Evolutionary conservation across 2,329 filamentous ascomycete genomes (phyloP).

Genomic region (Onygenales sp.): DNA sequence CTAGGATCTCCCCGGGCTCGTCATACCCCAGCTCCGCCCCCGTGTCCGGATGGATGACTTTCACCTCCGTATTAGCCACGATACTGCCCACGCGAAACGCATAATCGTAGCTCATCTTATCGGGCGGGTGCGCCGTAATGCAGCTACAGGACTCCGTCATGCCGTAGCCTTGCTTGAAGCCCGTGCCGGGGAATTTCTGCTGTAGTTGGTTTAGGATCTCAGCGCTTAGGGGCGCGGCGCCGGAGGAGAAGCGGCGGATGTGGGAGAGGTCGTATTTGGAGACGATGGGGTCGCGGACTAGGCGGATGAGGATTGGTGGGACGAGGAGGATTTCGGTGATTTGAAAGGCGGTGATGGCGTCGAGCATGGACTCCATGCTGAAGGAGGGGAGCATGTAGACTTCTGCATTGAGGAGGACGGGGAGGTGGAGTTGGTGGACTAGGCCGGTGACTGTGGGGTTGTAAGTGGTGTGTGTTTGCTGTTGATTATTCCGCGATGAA

Average conservation of each 20-base stretch:
- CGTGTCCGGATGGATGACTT: constrained; percentile 47
- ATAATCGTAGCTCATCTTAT: constrained; percentile 37
- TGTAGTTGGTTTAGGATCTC: constrained; percentile 50
- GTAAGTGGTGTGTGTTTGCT: not conserved
- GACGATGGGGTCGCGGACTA: constrained; percentile 41
- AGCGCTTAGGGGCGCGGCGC: constrained; percentile 49
- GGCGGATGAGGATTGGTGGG: constrained; percentile 51
- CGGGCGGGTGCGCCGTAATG: constrained; percentile 50
- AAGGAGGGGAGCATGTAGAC: constrained; percentile 57
- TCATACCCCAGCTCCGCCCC: constrained; percentile 43
- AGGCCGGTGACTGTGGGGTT: constrained; percentile 43
- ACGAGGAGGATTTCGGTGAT: constrained; percentile 50
- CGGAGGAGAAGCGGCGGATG: constrained; percentile 48
- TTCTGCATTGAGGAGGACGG: constrained; percentile 53
- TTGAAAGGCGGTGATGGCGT: constrained; percentile 42
- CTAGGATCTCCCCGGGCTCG: constrained; percentile 43
- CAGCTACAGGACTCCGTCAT: constrained; percentile 59
- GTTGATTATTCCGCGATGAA: not conserved
- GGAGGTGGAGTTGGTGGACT: constrained; percentile 54
- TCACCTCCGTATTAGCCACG: constrained; percentile 37
- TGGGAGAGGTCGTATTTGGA: constrained; percentile 46
- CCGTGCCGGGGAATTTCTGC: constrained; percentile 48
- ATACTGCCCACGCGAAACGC: constrained; percentile 41
- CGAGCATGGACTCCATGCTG: constrained; percentile 51
- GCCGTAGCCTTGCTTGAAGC: constrained; percentile 58